phyloP scores from a whole-genome alignment of 1,139 yeast species.

The Debaryomyces sp. region DNA sequence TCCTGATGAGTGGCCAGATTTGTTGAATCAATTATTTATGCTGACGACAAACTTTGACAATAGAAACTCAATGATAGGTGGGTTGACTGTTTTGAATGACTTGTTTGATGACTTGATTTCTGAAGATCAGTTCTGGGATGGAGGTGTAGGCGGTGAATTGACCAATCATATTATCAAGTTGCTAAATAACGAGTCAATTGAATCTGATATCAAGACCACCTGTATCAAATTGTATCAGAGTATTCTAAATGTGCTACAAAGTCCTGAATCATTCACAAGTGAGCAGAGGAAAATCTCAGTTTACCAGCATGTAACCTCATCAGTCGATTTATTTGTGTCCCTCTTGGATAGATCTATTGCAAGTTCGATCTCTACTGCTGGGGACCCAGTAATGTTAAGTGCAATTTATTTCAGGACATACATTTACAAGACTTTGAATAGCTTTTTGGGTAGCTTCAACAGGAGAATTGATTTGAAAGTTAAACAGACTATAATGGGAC shows the following conservation, averaged over 20 bases:
- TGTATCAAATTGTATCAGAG: constrained; percentile 56
- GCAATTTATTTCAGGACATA: constrained; percentile 27
- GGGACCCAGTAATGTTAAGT: constrained; percentile 23
- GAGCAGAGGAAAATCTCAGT: constrained; percentile 33
- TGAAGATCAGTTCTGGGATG: constrained; percentile 83
- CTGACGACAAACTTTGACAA: constrained; percentile 35
- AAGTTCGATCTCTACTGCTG: constrained; percentile 18
- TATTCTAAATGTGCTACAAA: constrained; percentile 54
- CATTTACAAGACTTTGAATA: constrained; percentile 32
- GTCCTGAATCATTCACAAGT: constrained; percentile 51
- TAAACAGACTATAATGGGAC: constrained; percentile 18
- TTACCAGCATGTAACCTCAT: constrained; percentile 26
- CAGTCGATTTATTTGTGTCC: constrained; percentile 22
- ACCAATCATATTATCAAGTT: constrained; percentile 50
- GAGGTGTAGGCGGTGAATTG: constrained; percentile 61
- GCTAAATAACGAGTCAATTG: constrained; percentile 30
- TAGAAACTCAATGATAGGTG: constrained; percentile 55
- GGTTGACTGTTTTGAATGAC: constrained; percentile 71
- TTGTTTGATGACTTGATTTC: constrained; percentile 83
- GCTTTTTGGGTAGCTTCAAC: constrained; percentile 35
- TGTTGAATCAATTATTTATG: constrained; percentile 53
- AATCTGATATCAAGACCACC: constrained; percentile 46
- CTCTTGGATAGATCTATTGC: constrained; percentile 23
- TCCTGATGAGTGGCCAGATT: constrained; percentile 94
- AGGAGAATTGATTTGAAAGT: constrained; percentile 26